Evolutionary conservation across 495 filamentous ascomycete genomes (phyloP).

Genomic region (Aspergillus haitiensis): DNA sequence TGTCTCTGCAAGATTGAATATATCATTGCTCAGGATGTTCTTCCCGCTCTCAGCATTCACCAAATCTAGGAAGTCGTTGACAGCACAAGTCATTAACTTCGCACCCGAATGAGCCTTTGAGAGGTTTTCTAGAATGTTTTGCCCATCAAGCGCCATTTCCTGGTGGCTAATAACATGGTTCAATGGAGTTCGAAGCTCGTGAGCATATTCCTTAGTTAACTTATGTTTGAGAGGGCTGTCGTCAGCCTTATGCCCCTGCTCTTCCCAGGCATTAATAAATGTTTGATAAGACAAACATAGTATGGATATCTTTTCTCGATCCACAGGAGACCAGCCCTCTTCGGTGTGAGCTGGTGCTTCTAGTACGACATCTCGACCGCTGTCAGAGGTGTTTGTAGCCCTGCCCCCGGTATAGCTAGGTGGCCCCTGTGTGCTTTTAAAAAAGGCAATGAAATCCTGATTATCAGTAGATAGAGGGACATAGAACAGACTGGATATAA

Average conservation of each 20-base stretch:
- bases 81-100: constrained; percentile 89
- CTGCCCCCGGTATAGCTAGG: not conserved
- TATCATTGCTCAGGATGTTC: constrained; percentile 74
- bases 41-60: constrained; percentile 85
- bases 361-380: not conserved
- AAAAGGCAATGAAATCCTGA: constrained; percentile 85
- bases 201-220: not conserved
- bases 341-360: not conserved
- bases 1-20: constrained; percentile 69
- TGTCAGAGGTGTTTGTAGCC: not conserved
- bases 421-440: constrained; percentile 50
- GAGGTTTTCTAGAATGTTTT: not conserved
- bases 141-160: not conserved
- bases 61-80: constrained; percentile 90
- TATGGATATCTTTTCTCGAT: not conserved
- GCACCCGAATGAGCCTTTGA: constrained; percentile 71
- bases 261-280: not conserved
- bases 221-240: not conserved
- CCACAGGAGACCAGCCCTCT: not conserved
- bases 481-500: constrained; percentile 73
- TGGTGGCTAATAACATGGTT: not conserved
- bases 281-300: not conserved
- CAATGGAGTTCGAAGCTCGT: not conserved
- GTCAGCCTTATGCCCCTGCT: not conserved
- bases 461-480: constrained; percentile 73